A percentile compares a stretch with the other conserved stretches of the same genome.
These are phyloP conservation scores for Cryptosporidium sp. DNA, from an alignment of 169 alveolate species.

Conservation along the genomic window DNA sequence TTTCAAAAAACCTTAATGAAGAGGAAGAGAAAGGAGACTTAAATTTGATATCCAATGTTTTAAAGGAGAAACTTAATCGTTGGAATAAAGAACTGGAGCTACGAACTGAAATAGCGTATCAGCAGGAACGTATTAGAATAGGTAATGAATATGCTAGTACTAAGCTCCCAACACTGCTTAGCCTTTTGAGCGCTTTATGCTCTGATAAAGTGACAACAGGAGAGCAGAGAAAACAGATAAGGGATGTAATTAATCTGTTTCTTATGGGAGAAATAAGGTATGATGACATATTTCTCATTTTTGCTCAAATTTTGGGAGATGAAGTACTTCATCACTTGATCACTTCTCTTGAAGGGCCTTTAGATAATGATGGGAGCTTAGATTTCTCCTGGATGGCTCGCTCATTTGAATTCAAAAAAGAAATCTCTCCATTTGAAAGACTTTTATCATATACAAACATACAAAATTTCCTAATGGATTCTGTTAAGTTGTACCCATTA, in stretches of 20 bases:
- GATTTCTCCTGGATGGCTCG: constrained; percentile 50
- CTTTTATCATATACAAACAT: constrained; percentile 10
- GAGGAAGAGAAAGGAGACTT: constrained; percentile 22
- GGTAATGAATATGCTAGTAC: constrained; percentile 2
- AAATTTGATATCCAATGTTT: background rate
- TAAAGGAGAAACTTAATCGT: constrained; percentile 13
- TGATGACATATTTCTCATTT: constrained; percentile 88
- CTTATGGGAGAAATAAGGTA: constrained; percentile 88
- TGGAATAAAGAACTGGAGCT: constrained; percentile 53
- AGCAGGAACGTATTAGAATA: background rate
- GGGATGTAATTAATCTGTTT: constrained; percentile 89
- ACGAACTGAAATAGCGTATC: background rate
- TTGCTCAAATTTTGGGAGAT: constrained; percentile 84
- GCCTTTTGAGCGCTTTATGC: constrained; percentile 86
- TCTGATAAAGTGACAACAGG: constrained; percentile 89
- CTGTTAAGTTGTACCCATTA: constrained; percentile 18
- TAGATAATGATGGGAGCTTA: background rate
- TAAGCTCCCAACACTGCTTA: constrained; percentile 88
- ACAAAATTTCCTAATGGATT: background rate
- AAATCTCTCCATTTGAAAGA: background rate
- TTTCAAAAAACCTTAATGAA: constrained; percentile 8
- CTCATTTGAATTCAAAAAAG: constrained; percentile 28
- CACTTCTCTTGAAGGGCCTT: background rate
- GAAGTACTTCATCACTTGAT: constrained; percentile 71
- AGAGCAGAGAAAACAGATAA: constrained; percentile 89